phyloP scores from a whole-genome alignment of 75 land plant genomes.

The Chamaecyparis obtusa region DNA sequence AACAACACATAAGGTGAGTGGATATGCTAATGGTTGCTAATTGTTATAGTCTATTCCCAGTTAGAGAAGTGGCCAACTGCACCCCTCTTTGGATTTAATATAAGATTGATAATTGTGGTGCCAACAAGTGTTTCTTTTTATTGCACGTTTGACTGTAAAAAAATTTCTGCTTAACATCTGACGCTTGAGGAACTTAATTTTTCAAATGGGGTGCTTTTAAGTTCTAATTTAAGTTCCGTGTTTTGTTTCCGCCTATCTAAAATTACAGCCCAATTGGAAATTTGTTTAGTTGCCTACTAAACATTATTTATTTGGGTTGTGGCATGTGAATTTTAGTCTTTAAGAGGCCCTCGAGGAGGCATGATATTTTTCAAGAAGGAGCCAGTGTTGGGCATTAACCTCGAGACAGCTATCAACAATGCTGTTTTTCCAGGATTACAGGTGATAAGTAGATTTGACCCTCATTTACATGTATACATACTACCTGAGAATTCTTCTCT shows the following conservation, averaged over 20 bases:
- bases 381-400: slow-evolving; percentile 67
- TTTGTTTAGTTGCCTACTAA: background rate
- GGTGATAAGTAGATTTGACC: slow-evolving; percentile 34
- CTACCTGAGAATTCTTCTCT: background rate
- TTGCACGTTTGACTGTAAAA: background rate
- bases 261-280: background rate
- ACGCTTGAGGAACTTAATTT: background rate
- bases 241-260: background rate
- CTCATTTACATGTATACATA: background rate
- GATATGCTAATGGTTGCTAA: background rate
- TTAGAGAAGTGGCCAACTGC: background rate
- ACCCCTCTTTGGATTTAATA: no score
- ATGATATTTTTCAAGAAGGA: slow-evolving; percentile 94
- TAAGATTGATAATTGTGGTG: background rate
- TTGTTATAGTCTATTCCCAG: background rate
- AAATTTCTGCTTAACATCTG: no score
- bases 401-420: slow-evolving; percentile 85
- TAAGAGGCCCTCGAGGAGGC: slow-evolving; percentile 94
- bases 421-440: slow-evolving; percentile 94
- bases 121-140: background rate
- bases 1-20: slow-evolving; percentile 81
- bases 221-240: background rate
- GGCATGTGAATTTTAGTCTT: slow-evolving; percentile 44
- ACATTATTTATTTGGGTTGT: background rate
- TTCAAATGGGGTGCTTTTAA: background rate